Base-by-base conservation (phyloP, 2,329 filamentous ascomycete genomes). In the Grosmannia penicillata region DNA sequence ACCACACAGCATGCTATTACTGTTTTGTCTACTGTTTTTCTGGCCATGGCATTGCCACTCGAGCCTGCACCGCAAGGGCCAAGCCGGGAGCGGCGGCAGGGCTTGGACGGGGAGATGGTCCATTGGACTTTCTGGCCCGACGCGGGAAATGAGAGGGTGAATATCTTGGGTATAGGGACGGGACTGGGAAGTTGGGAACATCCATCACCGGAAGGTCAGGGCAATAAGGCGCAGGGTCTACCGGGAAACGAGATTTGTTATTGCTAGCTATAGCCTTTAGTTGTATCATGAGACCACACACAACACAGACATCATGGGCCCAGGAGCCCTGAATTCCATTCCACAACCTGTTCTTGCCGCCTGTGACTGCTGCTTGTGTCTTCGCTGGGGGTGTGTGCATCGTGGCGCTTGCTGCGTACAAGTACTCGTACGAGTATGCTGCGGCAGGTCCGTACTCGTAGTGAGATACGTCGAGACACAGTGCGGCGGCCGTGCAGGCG, bases 251-350 rank as follows among this genome's bases (percentile, higher is more conserved):
- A 25, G 14, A 7, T 13, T 36, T 17, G 9, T 36, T 36, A 13
- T 24, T n/a, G n/a, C n/a, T n/a, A n/a, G 10, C 10, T 8, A 17
- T 34, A 25, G 15, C 15, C 25, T 13, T 28, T 36, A 22, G 19
- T 29, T 29, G 34, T 36, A 36, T 36, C 26, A 36, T 29, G 34
- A 36, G 25, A 36, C 33, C n/a, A 35, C 34, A 36, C 27, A 29
- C 11, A 29, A 36, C 29, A 25, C 28, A 17, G 23, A 29, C 26
- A 36, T 36, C 8, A 27, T 36, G 33, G 24, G 25, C 33, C 22
- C 17, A 26, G 15, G 17, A 23, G 23, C 9, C 22, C 33, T 29
- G 11, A 14, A 29, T 29, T 17, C 14, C 10, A 17, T 29, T 29
- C 14, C 8, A 14, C 27, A 14, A 29, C 14, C 25, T 13, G 10